Base-by-base conservation (phyloP, 1,139 yeast species). In the Yamadazyma pseudoaaseri region DNA sequence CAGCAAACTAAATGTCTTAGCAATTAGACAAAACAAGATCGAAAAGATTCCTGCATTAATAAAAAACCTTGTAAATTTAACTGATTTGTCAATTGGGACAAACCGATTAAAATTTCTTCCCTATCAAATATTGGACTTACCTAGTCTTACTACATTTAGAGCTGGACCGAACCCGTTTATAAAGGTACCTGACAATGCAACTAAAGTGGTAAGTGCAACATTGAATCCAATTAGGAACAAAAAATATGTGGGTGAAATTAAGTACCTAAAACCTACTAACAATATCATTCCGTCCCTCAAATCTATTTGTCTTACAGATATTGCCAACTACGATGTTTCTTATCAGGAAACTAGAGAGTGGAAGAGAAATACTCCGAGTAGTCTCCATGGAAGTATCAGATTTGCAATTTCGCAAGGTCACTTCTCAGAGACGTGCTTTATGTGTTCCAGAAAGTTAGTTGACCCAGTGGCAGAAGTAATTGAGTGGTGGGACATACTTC, bases 401-500 rank as follows among this genome's bases (percentile, higher is more conserved):
- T 45, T 49, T 26, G 73, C 75, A 0, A 68, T 69, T n/a, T 42
- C 57, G 15, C 61, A 58, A 35, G 75, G 75, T 0, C 59, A 60
- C 32, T 69, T 54, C 37, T 42, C 51, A 10, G 70, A 67, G 34
- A 49, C 47, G 2, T 70, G 76, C 42, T 52, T 59, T 27, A 63
- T 60, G 41, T 70, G 76, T 48, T 43, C 51, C 6, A 42, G 47
- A 14, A 52, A 62, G 12, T 52, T 65, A 2, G 72, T 67, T 2
- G 73, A 68, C 25, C 70, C 75, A 2, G 52, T 52, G 26, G 73
- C 73, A 0, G 70, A 68, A 39, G 64, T 62, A 0, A 46, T 55
- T 26, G 76, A 70, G 41, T 70, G 76, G 76, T 70, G 75, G 74
- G 69, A 70, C 38, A 52, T 67, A 17, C 48, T 69, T 16, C 62